Evolutionary conservation across 2,329 filamentous ascomycete species (phyloP).

Genomic region (Nemania serpens): DNA sequence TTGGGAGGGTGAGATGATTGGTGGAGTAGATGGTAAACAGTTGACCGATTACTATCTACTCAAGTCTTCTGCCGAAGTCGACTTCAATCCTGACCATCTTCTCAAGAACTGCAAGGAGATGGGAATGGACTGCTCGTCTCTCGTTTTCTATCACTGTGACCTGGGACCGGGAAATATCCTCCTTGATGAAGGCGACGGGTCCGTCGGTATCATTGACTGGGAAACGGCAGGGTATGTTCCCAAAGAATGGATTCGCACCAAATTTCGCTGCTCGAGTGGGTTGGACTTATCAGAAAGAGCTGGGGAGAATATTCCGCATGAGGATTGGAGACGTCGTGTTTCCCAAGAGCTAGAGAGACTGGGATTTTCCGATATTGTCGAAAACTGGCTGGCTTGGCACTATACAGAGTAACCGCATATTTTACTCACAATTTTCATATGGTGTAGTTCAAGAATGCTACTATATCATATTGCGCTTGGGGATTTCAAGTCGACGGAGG

Average conservation of each 20-base stretch:
- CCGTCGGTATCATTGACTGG: constrained; percentile 19
- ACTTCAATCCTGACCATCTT: constrained; percentile 8
- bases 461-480: too few relatives aligned
- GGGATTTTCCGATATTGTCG: constrained; percentile 15
- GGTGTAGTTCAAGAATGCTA: too few relatives aligned
- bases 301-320: constrained; percentile 10
- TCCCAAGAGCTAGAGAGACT: constrained; percentile 11
- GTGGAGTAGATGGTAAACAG: constrained; percentile 17
- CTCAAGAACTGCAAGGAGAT: constrained; percentile 15
- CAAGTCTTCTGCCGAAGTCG: constrained; percentile 11
- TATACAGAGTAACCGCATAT: too few relatives aligned
- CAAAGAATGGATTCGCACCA: constrained; percentile 21
- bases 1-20: constrained; percentile 15
- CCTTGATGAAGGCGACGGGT: constrained; percentile 12
- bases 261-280: constrained; percentile 20
- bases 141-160: constrained; percentile 17
- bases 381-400: constrained; percentile 6
- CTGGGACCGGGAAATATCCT: constrained; percentile 21
- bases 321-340: constrained; percentile 20
- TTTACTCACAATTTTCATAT: too few relatives aligned
- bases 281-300: constrained; percentile 16
- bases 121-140: constrained; percentile 18
- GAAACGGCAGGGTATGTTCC: constrained; percentile 20
- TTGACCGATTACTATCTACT: constrained; percentile 10
- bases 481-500: too few relatives aligned